Conservation (phyloP, 139 green algal species). For the Chlorella sp. region DNA sequence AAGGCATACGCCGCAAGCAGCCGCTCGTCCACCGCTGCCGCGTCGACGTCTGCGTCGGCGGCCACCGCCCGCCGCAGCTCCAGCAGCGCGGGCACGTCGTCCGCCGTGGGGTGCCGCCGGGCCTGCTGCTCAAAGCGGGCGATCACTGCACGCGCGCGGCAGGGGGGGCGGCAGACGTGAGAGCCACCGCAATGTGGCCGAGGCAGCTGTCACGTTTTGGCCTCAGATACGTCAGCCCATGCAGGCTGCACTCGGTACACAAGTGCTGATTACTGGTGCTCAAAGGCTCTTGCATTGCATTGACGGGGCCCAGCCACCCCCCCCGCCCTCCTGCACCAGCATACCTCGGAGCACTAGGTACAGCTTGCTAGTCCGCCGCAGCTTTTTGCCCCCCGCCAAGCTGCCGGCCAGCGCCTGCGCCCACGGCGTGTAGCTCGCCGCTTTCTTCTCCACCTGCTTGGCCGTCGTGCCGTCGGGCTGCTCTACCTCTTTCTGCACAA, state of each 20-base stretch:
- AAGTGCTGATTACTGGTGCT: too few relatives aligned
- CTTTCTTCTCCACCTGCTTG: conserved; percentile 18
- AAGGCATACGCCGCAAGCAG: conserved; percentile 23
- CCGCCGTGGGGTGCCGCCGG: conserved; percentile 7
- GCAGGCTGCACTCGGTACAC: too few relatives aligned
- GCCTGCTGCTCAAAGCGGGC: conserved; percentile 47
- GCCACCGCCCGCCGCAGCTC: background rate
- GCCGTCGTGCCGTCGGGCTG: conserved; percentile 8
- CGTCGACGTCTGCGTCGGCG: background rate
- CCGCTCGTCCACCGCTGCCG: conserved; percentile 7
- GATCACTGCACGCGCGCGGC: conserved; percentile 26
- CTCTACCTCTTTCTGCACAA: conserved; percentile 25
- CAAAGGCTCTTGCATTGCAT: too few relatives aligned
- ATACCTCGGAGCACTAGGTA: conserved; percentile 43
- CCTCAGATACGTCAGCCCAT: too few relatives aligned
- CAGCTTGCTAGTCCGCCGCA: conserved; percentile 33
- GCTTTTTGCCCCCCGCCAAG: conserved; percentile 12
- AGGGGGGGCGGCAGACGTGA: background rate
- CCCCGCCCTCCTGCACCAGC: background rate
- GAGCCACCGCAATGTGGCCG: background rate
- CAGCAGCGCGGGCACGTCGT: conserved; percentile 26
- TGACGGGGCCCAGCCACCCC: background rate
- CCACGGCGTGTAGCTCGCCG: conserved; percentile 22
- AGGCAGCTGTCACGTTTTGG: too few relatives aligned
- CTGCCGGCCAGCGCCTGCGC: conserved; percentile 11